Percentiles rank a stretch among this genome's conserved stretches.
These are phyloP conservation scores for Suillus sp. DNA, from an alignment of 768 basidiomycete genomes.

Conservation along the genomic window DNA sequence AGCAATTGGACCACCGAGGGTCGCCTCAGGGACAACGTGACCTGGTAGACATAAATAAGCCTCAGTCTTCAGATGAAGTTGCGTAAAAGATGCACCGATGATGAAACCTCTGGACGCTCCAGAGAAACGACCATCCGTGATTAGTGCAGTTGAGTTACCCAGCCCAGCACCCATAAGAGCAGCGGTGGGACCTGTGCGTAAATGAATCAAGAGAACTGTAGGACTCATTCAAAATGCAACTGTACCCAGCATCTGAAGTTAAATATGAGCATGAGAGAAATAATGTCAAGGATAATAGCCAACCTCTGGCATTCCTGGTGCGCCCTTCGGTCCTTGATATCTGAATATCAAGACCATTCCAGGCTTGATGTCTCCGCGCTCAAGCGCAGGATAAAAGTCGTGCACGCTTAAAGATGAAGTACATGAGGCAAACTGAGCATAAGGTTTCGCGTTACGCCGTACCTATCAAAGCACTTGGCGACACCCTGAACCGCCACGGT, in stretches of 20 bases:
- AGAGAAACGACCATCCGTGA: conserved; percentile 90
- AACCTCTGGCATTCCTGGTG: conserved; percentile 90
- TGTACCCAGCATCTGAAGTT: conserved; percentile 47
- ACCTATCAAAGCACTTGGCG: conserved; percentile 81
- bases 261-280: conserved; percentile 6
- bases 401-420: conserved; percentile 47
- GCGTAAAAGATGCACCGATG: conserved; percentile 42
- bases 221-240: not conserved
- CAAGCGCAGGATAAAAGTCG: conserved; percentile 73
- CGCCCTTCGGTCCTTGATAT: conserved; percentile 89
- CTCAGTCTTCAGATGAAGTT: conserved; percentile 41
- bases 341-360: conserved; percentile 82
- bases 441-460: conserved; percentile 11
- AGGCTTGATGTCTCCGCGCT: conserved; percentile 70
- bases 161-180: conserved; percentile 86
- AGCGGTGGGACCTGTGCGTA: conserved; percentile 64
- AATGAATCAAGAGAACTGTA: conserved; percentile 12
- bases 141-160: conserved; percentile 72
- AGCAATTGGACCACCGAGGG: conserved; percentile 84
- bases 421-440: not conserved
- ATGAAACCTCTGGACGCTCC: conserved; percentile 75
- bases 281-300: conserved; percentile 10
- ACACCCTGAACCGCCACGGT: conserved; percentile 47
- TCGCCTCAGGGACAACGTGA: conserved; percentile 66
- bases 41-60: conserved; percentile 42